Base-by-base conservation (phyloP, 2,329 filamentous ascomycete species). In the Xylariaceae sp. region DNA sequence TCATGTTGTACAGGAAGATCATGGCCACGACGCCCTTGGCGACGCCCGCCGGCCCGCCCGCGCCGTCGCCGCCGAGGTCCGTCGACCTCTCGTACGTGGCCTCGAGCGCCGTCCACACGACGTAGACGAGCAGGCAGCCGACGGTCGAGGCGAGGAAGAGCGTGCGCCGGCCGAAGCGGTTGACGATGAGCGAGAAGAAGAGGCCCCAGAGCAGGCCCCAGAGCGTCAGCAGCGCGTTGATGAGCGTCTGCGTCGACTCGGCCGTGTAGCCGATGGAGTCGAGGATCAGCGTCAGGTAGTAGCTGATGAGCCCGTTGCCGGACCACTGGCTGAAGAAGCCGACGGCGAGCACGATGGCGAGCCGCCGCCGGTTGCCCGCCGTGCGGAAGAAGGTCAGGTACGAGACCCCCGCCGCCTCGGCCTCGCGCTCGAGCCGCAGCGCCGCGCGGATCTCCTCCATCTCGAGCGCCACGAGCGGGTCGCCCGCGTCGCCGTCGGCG, bases 161-260 rank as follows among this genome's bases (percentile, higher is more conserved):
- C 4, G 42, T 35, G 2, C 52, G 47, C 9, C 51, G 30, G 21
- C 45, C 31, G 30, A 42, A 39, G 29, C 32, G 35, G 27, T 47
- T 38, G 23, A 46, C 40, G 11, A 66, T 49, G 35, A 68, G 51
- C 14, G 65, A 65, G 30, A 42, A 64, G 16, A 60, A 58, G 34
- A 70, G 67, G 46, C 68, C 67, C 31, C 54, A 61, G 35, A 69
- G 57, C 13, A 70, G 51, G 25, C 58, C 64, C 49, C 68, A 70
- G 18, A 67, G 65, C 31, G 39, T 39, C 54, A 63, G 53, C 61
- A 69, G 44, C 19, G 46, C 59, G 36, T 62, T 63, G 49, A 64
- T 60, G 5, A 61, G 41, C 4, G 56, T 59, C 31, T 64, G 59
- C 1, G 47, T 50, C n/a, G 47, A 45, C 2, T 50, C 43, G 16